Evolutionary conservation across 1,139 yeast genomes (phyloP), one percentile per base, ranked within the genome.

Genomic region (Debaryomyces robertsiae): DNA sequence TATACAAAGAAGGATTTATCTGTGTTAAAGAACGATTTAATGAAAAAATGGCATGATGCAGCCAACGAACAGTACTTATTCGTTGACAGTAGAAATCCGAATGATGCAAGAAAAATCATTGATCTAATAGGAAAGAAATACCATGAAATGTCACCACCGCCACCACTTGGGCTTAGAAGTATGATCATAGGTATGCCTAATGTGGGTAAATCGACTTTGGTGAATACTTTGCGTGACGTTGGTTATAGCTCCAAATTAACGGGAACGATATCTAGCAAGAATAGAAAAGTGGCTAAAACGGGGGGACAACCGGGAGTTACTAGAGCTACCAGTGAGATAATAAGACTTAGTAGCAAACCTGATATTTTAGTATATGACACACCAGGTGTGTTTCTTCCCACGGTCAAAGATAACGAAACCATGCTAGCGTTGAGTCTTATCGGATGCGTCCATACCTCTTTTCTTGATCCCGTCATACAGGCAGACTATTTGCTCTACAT

Each of bases 231-330:
- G 39, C 65, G 97, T 42, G 69, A 70, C 16, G 77, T 76, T 2
- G 88, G 89, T 2, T 60, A 69, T 40, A 53, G 55, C 3, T 49
- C 55, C 19, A 47, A 43, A 17, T 41, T 52, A 16, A 40, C 38
- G 3, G 42, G 36, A 15, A 49, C 60, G 9, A 48, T 67, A 11
- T 62, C 74, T 9, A 58, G 64, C 47, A 77, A 65, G 39, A 60
- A 58, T 31, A 71, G 71, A 45, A 85, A 85, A 54, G 98, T 88
- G 1, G 97, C 96, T 0, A 65, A 67, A 41, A 89, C 96, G 0
- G 96, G 97, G 0, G 85, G 87, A 6, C 84, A 80, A 51, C 96
- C 98, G 0, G 98, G 98, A 13, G 90, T 93, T 3, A 93, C 98
- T 0, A 68, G 90, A 43, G 76, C 77, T 27, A 82, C 95, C 1